Evolutionary conservation across 441 rosid genomes (phyloP).

Genomic region (Populus hybrid): DNA sequence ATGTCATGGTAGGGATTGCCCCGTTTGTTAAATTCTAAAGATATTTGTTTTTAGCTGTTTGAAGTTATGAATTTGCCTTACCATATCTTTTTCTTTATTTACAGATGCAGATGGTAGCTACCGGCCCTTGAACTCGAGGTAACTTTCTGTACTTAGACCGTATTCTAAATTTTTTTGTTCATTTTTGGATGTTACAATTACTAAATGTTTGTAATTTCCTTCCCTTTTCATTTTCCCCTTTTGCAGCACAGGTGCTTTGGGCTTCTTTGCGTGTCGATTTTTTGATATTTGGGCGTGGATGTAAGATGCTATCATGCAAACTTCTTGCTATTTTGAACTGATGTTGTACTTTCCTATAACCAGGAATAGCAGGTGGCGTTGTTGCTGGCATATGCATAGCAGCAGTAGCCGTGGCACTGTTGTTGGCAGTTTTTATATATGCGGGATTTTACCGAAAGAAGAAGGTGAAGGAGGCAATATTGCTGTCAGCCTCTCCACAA

Average conservation of each 20-base stretch:
- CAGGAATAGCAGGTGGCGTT: conserved; percentile 46
- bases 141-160: not conserved
- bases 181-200: conserved; percentile 1
- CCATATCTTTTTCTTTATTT: not conserved
- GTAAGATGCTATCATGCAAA: conserved; percentile 21
- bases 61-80: not conserved
- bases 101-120: conserved; percentile 52
- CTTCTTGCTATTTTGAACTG: conserved; percentile 21
- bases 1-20: not conserved
- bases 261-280: conserved; percentile 21
- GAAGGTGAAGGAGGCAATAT: conserved; percentile 33
- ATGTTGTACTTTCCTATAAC: conserved; percentile 27
- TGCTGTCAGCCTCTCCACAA: conserved; percentile 22
- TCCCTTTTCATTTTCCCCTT: conserved; percentile 26
- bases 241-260: conserved; percentile 74
- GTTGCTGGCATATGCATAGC: conserved; percentile 49
- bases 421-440: conserved; percentile 34
- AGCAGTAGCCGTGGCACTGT: conserved; percentile 32
- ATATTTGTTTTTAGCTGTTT: not conserved
- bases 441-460: conserved; percentile 31
- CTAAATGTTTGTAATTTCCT: conserved; percentile 2
- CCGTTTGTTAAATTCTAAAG: not conserved
- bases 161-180: not conserved
- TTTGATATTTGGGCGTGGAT: conserved; percentile 12
- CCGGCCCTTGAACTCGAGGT: conserved; percentile 51